A percentile compares a stretch with the other conserved stretches of the same genome.
Evolutionary conservation across 805 yeast species (phyloP).

Genomic region (Cyberlindnera xishuangbannaensis): DNA sequence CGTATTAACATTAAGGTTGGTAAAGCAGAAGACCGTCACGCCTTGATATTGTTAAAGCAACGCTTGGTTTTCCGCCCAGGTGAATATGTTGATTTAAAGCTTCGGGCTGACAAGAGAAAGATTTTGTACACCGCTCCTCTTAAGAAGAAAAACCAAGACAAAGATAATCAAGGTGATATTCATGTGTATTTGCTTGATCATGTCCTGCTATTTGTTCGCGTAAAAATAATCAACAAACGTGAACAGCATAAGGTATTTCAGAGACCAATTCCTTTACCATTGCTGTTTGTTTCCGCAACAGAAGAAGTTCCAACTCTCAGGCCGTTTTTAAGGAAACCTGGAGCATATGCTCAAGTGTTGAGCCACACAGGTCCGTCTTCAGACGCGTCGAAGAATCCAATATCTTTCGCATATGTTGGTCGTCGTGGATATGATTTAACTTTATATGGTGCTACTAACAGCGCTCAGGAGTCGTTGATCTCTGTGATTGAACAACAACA

Average conservation of each 20-base stretch:
- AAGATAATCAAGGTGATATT: conserved; percentile 68
- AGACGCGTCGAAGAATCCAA: conserved; percentile 32
- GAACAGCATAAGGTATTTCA: conserved; percentile 90
- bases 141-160: conserved; percentile 69
- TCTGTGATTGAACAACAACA: conserved; percentile 81
- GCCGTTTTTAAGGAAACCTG: conserved; percentile 31
- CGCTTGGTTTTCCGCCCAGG: conserved; percentile 75
- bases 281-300: conserved; percentile 66
- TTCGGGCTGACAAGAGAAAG: conserved; percentile 74
- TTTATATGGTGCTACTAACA: conserved; percentile 35
- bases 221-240: conserved; percentile 80
- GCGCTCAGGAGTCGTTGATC: conserved; percentile 71
- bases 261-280: conserved; percentile 77
- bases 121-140: conserved; percentile 75
- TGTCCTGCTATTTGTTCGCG: conserved; percentile 76
- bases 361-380: conserved; percentile 19
- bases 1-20: conserved; percentile 81
- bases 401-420: conserved; percentile 45
- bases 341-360: conserved; percentile 25
- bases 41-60: conserved; percentile 80
- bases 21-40: conserved; percentile 87
- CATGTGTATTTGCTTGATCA: conserved; percentile 87
- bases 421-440: conserved; percentile 41
- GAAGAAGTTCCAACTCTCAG: conserved; percentile 71
- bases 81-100: conserved; percentile 79